Percentiles rank a stretch among this genome's conserved stretches.
phyloP scores from a whole-genome alignment of 495 filamentous ascomycete species.

The Darksidea phi region DNA sequence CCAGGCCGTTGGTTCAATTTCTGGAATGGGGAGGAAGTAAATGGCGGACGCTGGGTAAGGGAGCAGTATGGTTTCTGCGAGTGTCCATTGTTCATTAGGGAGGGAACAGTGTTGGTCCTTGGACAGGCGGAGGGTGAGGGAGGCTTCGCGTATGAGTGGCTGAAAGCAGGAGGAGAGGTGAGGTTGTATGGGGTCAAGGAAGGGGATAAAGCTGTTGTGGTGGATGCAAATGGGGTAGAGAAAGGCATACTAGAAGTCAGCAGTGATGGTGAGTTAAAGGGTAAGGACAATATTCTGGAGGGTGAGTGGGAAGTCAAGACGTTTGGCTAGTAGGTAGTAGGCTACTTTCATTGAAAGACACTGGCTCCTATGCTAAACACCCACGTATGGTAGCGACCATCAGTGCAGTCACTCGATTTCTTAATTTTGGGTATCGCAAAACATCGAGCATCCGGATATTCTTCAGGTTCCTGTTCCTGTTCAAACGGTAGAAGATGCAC shows the following conservation, averaged over 20 bases:
- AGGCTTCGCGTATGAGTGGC: slow-evolving; percentile 36
- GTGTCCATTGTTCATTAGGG: slow-evolving; percentile 35
- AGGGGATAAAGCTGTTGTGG: slow-evolving; percentile 29
- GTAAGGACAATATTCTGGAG: slow-evolving; percentile 5
- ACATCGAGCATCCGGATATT: too few species aligned
- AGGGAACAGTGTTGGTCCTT: slow-evolving; percentile 36
- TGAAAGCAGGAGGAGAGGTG: slow-evolving; percentile 28
- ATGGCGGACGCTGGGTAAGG: slow-evolving; percentile 33
- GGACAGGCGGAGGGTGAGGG: slow-evolving; percentile 32
- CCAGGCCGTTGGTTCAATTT: slow-evolving; percentile 73
- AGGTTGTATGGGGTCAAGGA: slow-evolving; percentile 29
- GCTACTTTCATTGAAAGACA: not conserved
- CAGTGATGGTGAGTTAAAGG: slow-evolving; percentile 26
- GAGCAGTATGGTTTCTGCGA: slow-evolving; percentile 36
- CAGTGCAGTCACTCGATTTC: too few species aligned
- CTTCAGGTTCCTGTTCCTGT: too few species aligned
- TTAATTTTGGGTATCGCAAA: too few species aligned
- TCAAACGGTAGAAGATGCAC: not conserved
- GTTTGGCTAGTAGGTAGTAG: slow-evolving; percentile 1
- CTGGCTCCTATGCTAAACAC: too few species aligned
- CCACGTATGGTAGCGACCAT: too few species aligned
- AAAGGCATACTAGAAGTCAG: slow-evolving; percentile 22
- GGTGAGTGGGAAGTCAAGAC: slow-evolving; percentile 31
- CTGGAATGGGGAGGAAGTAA: slow-evolving; percentile 68
- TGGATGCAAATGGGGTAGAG: slow-evolving; percentile 28